Evolutionary conservation across 139 green algal species (phyloP), one percentile per base, ranked within the genome.

Genomic region (Coelastrella sp.): DNA sequence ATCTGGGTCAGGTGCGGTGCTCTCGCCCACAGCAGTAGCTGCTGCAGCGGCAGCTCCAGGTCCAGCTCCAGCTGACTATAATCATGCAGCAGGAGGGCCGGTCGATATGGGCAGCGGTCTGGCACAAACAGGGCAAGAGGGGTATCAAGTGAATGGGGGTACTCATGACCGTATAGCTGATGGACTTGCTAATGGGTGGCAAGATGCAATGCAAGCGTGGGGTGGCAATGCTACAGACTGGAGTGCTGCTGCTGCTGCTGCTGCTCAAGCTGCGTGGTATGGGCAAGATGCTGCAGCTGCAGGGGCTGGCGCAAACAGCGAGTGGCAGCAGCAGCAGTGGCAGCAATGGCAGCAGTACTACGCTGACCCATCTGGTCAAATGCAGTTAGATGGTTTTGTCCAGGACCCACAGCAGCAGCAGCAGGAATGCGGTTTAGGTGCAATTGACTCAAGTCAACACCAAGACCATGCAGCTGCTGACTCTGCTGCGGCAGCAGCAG

Each of bases 331-430:
- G 71, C 71, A 23, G 71, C 71, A 22, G 71, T 7, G 17, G 71
- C 71, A 23, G 71, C 71, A 77, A 13, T 54, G 83, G 32, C 88
- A 92, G 75, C 73, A 83, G 16, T 65, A 91, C 57, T 88, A 88
- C 3, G 73, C 92, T 3, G 7, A 65, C 82, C 3, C 57, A 7
- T 57, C 68, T 76, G 68, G 17, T 13, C 1, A n/a, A 8, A 76
- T n/a, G 14, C 16, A 76, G 14, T n/a, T 13, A n/a, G 14, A 76
- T 76, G 13, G 22, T 20, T 32, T 32, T 7, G 4, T 7, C 16
- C 68, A 76, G 68, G 6, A 23, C 6, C 3, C 14, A 76, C 61
- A 79, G 4, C 57, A 78, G 11, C 57, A 87, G 65, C 82, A n/a
- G n/a, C n/a, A n/a, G n/a, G n/a, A n/a, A n/a, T n/a, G n/a, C n/a